Evolutionary conservation across 257 asterid genomes (phyloP), one percentile per base, ranked within the genome.

Genomic region (Petunia secreta): DNA sequence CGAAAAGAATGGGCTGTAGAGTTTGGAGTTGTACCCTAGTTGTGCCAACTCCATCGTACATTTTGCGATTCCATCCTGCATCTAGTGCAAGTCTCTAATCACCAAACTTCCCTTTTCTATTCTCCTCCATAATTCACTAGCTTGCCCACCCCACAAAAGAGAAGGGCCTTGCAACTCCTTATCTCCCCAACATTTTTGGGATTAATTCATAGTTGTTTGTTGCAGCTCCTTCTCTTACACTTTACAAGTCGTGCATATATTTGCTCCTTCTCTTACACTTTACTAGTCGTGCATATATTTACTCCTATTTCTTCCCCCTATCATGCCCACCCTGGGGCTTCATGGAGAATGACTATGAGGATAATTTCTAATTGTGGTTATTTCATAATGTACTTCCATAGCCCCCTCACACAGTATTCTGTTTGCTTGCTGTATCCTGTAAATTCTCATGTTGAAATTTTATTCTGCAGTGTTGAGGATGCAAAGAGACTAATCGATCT

Each of bases 401-500:
- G 4, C 41, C 41, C 36, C 74, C 48, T 14, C 10, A 2, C 73
- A 39, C 36, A 1, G 14, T 8, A 10, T 10, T 5, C 6, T 48
- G 3, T 48, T 71, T 50, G 60, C 10, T 50, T 71, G 25, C 77
- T 71, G 8, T 71, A 11, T 11, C 44, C 1, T 71, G 10, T 57
- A 38, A 55, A 63, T 53, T 9, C 73, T 37, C 74, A 79, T 34
- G 77, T 37, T 75, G 37, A 38, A 10, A 46, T 37, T 4, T 76
- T 37, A 44, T 75, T 62, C 6, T 3, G 52, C 95, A 95, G 99
- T 67, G 65, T 85, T 3, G 98, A 89, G 75, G 99, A 95, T 79
- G 98, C 99, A 1, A 85, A 91, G 87, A 90, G 99, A 86, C 84
- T 95, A 55, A 86, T 90, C 55, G 80, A 86, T 79, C 95, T 95